phyloP scores from a whole-genome alignment of 2,329 filamentous ascomycete genomes.

The Calonectria pseudoreteaudii region DNA sequence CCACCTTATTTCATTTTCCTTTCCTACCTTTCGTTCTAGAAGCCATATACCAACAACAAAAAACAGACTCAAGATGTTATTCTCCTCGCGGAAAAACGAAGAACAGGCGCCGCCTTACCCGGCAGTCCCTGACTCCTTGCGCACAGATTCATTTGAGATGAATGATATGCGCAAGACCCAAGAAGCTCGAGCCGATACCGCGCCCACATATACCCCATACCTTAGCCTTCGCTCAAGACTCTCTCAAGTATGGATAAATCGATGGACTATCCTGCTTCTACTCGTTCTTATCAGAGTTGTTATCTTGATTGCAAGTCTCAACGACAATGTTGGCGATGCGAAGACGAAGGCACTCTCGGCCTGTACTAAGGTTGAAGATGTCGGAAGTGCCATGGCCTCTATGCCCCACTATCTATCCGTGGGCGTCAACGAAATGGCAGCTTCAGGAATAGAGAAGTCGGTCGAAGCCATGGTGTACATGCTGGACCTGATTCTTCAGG shows the following conservation, averaged over 20 bases:
- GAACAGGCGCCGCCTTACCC: slow-evolving; percentile 48
- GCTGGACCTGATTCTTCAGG: slow-evolving; percentile 82
- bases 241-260: slow-evolving; percentile 97
- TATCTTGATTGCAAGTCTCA: slow-evolving; percentile 78
- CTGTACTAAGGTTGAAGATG: slow-evolving; percentile 91
- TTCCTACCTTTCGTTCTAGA: slow-evolving; percentile 23
- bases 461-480: slow-evolving; percentile 84
- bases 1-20: slow-evolving; percentile 13
- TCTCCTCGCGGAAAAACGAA: slow-evolving; percentile 50
- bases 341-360: slow-evolving; percentile 86
- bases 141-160: slow-evolving; percentile 52
- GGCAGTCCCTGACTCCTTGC: slow-evolving; percentile 52
- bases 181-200: slow-evolving; percentile 63
- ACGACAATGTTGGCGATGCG: slow-evolving; percentile 80
- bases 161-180: slow-evolving; percentile 46
- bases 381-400: slow-evolving; percentile 95
- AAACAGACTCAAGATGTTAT: slow-evolving; percentile 52
- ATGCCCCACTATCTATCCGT: slow-evolving; percentile 95
- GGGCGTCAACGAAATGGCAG: slow-evolving; percentile 89
- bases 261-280: slow-evolving; percentile 91
- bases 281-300: slow-evolving; percentile 87
- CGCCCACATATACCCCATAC: slow-evolving; percentile 85
- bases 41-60: slow-evolving; percentile 39
- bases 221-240: slow-evolving; percentile 89
- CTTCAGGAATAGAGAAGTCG: slow-evolving; percentile 81